A percentile compares a stretch with the other conserved stretches of the same genome.
Evolutionary conservation across 345 rosid genomes (phyloP).

Genomic region (Lenwebbia sp.): DNA sequence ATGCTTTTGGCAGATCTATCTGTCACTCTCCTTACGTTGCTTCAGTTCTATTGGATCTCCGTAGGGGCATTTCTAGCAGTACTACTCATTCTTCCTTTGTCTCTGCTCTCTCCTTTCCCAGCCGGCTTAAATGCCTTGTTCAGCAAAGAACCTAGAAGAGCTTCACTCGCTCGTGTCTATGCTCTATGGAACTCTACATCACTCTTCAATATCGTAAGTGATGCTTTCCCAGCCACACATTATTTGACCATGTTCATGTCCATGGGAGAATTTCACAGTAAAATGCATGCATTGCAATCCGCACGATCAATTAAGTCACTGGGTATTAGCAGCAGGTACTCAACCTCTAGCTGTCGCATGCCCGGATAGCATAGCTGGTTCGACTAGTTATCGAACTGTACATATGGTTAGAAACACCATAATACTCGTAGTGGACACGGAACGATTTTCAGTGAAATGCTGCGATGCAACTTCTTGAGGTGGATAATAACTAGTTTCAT

Average conservation of each 20-base stretch:
- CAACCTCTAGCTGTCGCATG: background rate
- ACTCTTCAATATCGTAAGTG: constrained; percentile 78
- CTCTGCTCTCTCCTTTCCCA: constrained; percentile 85
- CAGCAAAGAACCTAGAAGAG: constrained; percentile 89
- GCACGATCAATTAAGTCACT: background rate
- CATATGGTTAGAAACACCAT: background rate
- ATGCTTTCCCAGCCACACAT: background rate
- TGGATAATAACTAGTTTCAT: background rate
- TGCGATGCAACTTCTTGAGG: background rate
- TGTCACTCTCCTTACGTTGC: constrained; percentile 70
- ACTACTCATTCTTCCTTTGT: constrained; percentile 83
- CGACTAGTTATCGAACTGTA: background rate
- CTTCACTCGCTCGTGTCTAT: constrained; percentile 81
- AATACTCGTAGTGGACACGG: background rate
- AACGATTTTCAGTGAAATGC: background rate
- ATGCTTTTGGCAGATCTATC: constrained; percentile 87
- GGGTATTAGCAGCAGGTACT: background rate
- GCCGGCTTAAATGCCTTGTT: constrained; percentile 94
- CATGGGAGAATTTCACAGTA: background rate
- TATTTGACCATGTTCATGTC: background rate
- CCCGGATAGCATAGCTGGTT: background rate
- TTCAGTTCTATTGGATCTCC: constrained; percentile 90
- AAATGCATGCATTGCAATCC: background rate
- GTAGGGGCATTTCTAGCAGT: constrained; percentile 78
- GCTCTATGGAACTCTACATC: constrained; percentile 91